These are phyloP conservation scores for Tulasnella sp. DNA, from an alignment of 768 basidiomycete species.

Conservation along the genomic window DNA sequence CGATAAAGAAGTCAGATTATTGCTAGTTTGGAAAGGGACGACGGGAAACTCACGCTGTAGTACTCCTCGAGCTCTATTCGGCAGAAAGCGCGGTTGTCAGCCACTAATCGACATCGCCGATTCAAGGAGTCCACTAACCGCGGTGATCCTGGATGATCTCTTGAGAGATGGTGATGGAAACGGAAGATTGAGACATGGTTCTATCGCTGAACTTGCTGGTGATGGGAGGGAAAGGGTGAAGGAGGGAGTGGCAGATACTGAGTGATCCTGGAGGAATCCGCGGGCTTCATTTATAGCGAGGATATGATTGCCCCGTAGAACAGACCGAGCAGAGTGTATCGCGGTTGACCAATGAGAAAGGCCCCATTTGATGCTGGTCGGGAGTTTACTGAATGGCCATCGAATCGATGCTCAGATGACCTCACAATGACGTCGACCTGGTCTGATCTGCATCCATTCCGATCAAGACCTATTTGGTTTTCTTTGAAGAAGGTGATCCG, in stretches of 20 bases:
- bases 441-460: background rate
- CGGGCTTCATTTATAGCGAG: background rate
- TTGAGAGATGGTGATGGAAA: conserved; percentile 11
- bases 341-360: background rate
- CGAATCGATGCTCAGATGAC: background rate
- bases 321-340: background rate
- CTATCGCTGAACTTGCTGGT: background rate
- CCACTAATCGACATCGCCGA: background rate
- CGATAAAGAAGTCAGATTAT: background rate
- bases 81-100: background rate
- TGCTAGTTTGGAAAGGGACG: background rate
- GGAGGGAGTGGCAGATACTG: background rate
- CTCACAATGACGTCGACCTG: background rate
- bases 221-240: background rate
- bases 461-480: background rate
- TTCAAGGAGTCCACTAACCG: background rate
- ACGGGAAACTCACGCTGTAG: conserved; percentile 2
- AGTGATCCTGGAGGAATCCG: background rate
- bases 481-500: background rate
- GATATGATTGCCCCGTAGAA: background rate
- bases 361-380: background rate
- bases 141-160: conserved; percentile 28
- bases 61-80: conserved; percentile 28
- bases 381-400: background rate
- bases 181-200: background rate